Percentiles rank a stretch among this genome's conserved stretches.
Conservation (phyloP, 768 basidiomycete species). For the Trametes cinnabarina region DNA sequence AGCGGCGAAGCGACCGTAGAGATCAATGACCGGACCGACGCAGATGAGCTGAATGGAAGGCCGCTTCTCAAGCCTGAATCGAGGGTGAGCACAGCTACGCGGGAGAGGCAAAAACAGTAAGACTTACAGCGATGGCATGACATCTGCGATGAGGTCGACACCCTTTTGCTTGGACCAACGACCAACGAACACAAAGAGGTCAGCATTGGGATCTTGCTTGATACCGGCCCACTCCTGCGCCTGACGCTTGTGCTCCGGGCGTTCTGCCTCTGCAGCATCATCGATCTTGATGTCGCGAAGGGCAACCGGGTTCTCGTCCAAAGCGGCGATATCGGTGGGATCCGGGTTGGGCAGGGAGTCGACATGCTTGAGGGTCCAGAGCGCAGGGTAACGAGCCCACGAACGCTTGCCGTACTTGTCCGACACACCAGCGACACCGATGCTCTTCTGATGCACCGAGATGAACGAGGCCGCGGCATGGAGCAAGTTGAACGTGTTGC, state of each 20-base stretch:
- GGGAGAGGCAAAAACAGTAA: not conserved
- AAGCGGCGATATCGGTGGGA: constrained; percentile 89
- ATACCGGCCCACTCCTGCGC: constrained; percentile 96
- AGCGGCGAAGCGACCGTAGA: constrained; percentile 93
- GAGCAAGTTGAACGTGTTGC: constrained; percentile 94
- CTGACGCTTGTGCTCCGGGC: constrained; percentile 87
- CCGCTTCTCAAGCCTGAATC: constrained; percentile 73
- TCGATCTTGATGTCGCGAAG: constrained; percentile 78
- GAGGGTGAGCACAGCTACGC: constrained; percentile 13
- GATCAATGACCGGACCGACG: constrained; percentile 92
- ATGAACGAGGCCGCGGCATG: constrained; percentile 93
- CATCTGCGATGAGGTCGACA: constrained; percentile 95
- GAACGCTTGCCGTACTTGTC: constrained; percentile 97
- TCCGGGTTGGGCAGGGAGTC: constrained; percentile 95
- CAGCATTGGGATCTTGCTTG: constrained; percentile 85
- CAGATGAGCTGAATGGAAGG: constrained; percentile 82
- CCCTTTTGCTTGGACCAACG: constrained; percentile 99
- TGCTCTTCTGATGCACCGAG: constrained; percentile 86
- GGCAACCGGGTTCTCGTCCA: constrained; percentile 75
- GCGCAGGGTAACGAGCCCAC: constrained; percentile 94
- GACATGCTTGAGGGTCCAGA: constrained; percentile 95
- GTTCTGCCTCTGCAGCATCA: constrained; percentile 77
- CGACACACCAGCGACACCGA: constrained; percentile 95
- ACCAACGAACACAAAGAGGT: constrained; percentile 94
- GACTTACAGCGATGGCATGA: constrained; percentile 84